A percentile compares a stretch with the other conserved stretches of the same genome.
phyloP scores from a whole-genome alignment of 2,329 filamentous ascomycete genomes.

The Coniochaeta hoffmannii region DNA sequence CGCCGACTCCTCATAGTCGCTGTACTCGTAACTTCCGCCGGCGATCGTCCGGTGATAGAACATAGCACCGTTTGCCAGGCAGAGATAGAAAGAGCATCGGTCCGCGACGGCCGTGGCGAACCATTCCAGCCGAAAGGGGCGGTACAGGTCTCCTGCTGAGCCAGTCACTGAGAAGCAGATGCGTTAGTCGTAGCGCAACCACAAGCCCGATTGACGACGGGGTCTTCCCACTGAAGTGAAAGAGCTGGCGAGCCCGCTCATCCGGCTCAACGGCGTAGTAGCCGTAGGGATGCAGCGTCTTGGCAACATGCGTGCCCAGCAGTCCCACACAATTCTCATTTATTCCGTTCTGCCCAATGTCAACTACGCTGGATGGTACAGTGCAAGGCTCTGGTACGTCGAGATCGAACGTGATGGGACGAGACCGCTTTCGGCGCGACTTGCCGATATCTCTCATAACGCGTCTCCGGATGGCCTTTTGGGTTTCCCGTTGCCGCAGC shows the following conservation, averaged over 20 bases:
- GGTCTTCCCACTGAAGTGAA: background rate
- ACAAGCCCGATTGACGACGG: background rate
- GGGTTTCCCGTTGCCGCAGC: background rate
- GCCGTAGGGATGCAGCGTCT: background rate
- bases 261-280: background rate
- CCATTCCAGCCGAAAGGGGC: background rate
- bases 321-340: background rate
- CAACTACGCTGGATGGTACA: too few species aligned
- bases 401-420: background rate
- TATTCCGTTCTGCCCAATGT: background rate
- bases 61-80: background rate
- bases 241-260: background rate
- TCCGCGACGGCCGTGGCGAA: background rate
- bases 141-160: background rate
- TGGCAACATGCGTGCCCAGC: background rate
- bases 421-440: background rate
- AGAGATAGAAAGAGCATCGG: background rate
- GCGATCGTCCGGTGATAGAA: background rate
- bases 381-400: too few species aligned
- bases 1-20: background rate
- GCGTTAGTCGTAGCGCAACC: background rate
- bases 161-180: background rate
- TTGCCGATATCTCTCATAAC: background rate
- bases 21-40: background rate
- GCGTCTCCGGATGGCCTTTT: background rate